A percentile compares a stretch with the other conserved stretches of the same genome.
These are phyloP conservation scores for Quercus suber DNA, from an alignment of 306 rosid genomes.

Conservation along the genomic window DNA sequence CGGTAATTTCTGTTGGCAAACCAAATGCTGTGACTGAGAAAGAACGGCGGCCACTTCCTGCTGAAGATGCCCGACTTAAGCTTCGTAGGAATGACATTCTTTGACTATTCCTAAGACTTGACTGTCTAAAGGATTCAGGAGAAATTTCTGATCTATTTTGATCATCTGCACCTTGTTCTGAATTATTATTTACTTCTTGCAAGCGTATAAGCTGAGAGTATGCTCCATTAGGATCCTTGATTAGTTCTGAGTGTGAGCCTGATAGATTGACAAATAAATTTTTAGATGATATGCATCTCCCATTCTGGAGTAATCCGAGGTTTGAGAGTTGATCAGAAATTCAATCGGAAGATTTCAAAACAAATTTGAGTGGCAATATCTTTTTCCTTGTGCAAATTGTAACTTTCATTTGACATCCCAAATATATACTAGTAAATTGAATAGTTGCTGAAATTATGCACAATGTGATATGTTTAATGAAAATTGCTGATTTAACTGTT, in stretches of 20 bases:
- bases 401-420: neutral
- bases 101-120: constrained; percentile 14
- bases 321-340: neutral
- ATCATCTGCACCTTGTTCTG: constrained; percentile 10
- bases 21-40: constrained; percentile 10
- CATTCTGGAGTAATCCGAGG: neutral
- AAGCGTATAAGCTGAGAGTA: constrained; percentile 58
- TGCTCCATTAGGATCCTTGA: constrained; percentile 57
- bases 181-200: constrained; percentile 38
- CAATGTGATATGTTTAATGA: neutral
- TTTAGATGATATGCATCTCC: neutral
- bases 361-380: neutral
- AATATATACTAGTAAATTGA: neutral
- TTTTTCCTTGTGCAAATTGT: neutral
- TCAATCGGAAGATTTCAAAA: neutral
- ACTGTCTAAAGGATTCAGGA: neutral
- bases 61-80: constrained; percentile 20
- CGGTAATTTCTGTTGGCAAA: constrained; percentile 3
- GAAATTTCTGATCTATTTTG: neutral
- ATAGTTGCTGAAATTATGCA: neutral
- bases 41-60: neutral
- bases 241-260: constrained; percentile 63
- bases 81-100: constrained; percentile 12
- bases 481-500: neutral
- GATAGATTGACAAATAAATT: constrained; percentile 14